Base-by-base conservation (phyloP, 176 grass and related monocot genomes). In the Dendrocalamus sinicus region DNA sequence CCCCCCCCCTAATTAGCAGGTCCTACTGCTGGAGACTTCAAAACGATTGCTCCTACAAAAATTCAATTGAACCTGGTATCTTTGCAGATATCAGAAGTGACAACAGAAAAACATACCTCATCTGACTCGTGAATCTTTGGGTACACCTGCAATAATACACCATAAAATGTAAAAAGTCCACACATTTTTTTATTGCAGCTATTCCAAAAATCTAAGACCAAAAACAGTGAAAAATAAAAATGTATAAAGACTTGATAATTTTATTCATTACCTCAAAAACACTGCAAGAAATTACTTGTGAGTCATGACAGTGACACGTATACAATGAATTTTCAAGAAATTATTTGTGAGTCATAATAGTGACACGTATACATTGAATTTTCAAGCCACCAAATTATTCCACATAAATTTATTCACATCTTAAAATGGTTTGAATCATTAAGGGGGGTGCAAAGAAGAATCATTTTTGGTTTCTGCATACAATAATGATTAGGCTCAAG, bases 101-200 rank as follows among this genome's bases (percentile, higher is more conserved):
- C 5, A 70, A 70, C 16, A 80, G 59, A 79, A 60, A 10, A 79
- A 52, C 69, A 44, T 61, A 95, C 96, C 93, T 98, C 96, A 74
- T 95, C 89, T 10, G 78, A 94, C 45, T 92, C 90, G 84, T 92
- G 91, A 72, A 98, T 95, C 83, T 98, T 95, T 80, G 93, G 96
- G 60, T 89, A 98, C 71, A 98, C 90, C 96, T 98, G 86, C 83
- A 90, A 46, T 70, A 74, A 30, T 62, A 84, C 1, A 85, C 70
- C 45, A 68, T 58, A 43, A 86, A 88, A 30, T 22, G 65, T 46
- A 82, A 72, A 54, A 86, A 79, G 0, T 41, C 19, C 30, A 50
- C 12, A 75, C 3, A 75, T 30, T 32, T 41, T 20, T 66, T 77
- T 39, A n/a, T 44, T 54, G 46, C 46, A 10, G 0, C 7, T 81